Percentiles rank a stretch among this genome's conserved stretches.
phyloP scores from a whole-genome alignment of 1,284 basidiomycete species.

The Ceratobasidium sp. region DNA sequence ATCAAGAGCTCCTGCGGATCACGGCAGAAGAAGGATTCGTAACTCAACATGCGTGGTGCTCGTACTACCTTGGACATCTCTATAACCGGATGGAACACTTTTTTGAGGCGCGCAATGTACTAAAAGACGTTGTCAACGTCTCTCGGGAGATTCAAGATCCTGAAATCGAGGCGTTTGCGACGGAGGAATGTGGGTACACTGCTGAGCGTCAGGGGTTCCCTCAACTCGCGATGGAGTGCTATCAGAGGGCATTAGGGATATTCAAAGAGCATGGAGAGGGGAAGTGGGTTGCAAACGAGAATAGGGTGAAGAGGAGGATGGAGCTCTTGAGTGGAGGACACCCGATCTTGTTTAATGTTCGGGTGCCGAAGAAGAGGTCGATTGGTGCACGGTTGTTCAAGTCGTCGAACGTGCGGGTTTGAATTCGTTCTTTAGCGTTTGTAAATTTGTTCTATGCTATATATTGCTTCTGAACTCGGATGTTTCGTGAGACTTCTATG shows the following conservation, averaged over 20 bases:
- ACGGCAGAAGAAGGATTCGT: constrained; percentile 9
- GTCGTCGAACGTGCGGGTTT: not conserved
- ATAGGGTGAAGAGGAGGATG: constrained; percentile 22
- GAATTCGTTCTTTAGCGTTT: too few species aligned
- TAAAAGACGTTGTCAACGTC: constrained; percentile 18
- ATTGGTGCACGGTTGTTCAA: too few species aligned
- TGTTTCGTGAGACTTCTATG: too few species aligned
- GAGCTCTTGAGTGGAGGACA: constrained; percentile 7
- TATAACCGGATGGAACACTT: constrained; percentile 25
- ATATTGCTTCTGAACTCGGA: too few species aligned
- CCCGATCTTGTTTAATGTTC: not conserved
- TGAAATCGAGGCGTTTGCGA: constrained; percentile 33
- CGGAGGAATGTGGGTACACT: constrained; percentile 34
- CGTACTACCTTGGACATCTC: constrained; percentile 34
- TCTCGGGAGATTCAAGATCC: constrained; percentile 17
- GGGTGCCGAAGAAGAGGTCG: constrained; percentile 12
- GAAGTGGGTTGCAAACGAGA: constrained; percentile 27
- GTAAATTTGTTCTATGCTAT: too few species aligned
- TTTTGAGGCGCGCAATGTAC: constrained; percentile 10
- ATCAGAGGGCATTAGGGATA: constrained; percentile 22
- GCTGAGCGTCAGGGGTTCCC: constrained; percentile 12
- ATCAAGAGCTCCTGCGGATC: not conserved
- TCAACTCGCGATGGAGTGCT: constrained; percentile 24
- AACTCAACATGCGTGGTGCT: constrained; percentile 29
- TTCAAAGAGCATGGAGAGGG: constrained; percentile 24